phyloP scores from a whole-genome alignment of 768 basidiomycete genomes.

The Trametes sanguinea region DNA sequence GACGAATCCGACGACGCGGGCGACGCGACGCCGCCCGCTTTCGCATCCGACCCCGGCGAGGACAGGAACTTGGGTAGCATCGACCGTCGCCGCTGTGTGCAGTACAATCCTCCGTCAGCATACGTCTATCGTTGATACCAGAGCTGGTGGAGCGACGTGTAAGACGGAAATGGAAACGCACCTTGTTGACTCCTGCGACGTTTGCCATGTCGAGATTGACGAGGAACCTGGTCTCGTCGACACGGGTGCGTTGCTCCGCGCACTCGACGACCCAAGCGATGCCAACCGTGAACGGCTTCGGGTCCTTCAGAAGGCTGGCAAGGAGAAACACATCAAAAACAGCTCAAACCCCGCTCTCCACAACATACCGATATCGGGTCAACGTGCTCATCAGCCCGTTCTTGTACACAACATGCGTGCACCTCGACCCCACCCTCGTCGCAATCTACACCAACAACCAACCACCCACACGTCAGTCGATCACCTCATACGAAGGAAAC shows the following conservation, averaged over 20 bases:
- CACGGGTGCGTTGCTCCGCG: conserved; percentile 61
- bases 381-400: conserved; percentile 77
- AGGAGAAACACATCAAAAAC: neutral
- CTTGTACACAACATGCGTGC: conserved; percentile 87
- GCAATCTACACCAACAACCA: conserved; percentile 47
- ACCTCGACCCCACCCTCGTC: conserved; percentile 64
- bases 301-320: conserved; percentile 61
- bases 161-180: too few relatives aligned
- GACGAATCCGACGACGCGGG: conserved; percentile 11
- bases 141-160: too few relatives aligned
- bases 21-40: neutral
- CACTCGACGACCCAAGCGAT: conserved; percentile 92
- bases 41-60: conserved; percentile 10
- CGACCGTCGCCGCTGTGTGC: conserved; percentile 68
- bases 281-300: conserved; percentile 73
- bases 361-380: conserved; percentile 62
- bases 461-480: neutral
- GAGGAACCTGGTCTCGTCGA: conserved; percentile 66
- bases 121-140: neutral
- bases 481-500: neutral
- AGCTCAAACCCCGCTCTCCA: neutral
- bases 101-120: neutral
- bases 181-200: conserved; percentile 65
- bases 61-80: conserved; percentile 61
- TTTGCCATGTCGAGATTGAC: conserved; percentile 62